Percentiles rank a stretch among this genome's conserved stretches.
These are phyloP conservation scores for Cubamyces lactineus DNA, from an alignment of 768 basidiomycete genomes.

Conservation along the genomic window DNA sequence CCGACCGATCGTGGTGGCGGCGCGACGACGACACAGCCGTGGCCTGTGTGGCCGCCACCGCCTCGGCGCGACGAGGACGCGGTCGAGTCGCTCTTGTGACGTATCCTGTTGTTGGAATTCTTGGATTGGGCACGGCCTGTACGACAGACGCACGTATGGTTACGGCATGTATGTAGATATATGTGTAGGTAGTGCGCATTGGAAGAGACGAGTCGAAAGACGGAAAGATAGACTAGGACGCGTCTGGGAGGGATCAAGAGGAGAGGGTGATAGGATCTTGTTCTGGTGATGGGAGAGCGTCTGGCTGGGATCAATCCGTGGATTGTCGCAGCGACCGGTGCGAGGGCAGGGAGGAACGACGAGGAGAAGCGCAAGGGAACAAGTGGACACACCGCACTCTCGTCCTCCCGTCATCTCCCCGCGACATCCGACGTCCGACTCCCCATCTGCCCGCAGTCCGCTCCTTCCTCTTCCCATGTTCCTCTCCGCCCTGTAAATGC, in stretches of 20 bases:
- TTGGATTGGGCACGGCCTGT: not conserved
- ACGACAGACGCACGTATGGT: not conserved
- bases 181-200: not conserved
- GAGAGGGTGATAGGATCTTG: conserved; percentile 4
- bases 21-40: not conserved
- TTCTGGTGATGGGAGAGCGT: not conserved
- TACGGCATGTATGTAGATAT: not conserved
- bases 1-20: conserved; percentile 2
- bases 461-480: conserved; percentile 12
- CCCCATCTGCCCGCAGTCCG: conserved; percentile 11
- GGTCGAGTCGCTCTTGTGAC: conserved; percentile 12
- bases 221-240: too few species aligned
- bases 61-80: conserved; percentile 1
- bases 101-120: not conserved
- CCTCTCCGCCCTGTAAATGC: conserved; percentile 4
- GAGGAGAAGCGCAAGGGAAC: not conserved
- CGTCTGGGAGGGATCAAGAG: conserved; percentile 5
- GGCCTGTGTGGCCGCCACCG: conserved; percentile 12
- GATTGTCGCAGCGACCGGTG: not conserved
- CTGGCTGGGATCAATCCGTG: too few species aligned
- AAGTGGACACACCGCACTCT: not conserved
- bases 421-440: not conserved
- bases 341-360: not conserved
- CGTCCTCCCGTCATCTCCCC: too few species aligned
- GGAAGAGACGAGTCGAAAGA: not conserved